These are phyloP conservation scores for Leptographium procerum DNA, from an alignment of 2,329 filamentous ascomycete species.

Conservation along the genomic window DNA sequence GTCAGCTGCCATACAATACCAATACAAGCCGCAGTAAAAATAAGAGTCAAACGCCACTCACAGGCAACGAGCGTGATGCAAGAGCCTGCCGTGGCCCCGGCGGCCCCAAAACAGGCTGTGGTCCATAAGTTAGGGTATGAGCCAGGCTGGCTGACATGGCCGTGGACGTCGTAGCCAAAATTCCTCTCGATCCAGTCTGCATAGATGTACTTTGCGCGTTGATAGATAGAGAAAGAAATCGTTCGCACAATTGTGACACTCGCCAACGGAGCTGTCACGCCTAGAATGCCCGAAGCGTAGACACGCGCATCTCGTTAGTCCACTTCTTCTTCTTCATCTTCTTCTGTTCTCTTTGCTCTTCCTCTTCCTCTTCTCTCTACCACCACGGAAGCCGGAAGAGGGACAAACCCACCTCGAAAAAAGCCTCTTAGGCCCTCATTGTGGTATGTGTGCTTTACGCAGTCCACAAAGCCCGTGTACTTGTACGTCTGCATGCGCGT, in stretches of 20 bases:
- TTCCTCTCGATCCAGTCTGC: slow-evolving; percentile 59
- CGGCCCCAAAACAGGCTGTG: slow-evolving; percentile 63
- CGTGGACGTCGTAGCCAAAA: slow-evolving; percentile 57
- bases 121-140: slow-evolving; percentile 64
- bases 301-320: neutral
- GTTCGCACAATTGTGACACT: slow-evolving; percentile 28
- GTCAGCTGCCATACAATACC: neutral
- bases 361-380: too few relatives aligned
- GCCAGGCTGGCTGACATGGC: slow-evolving; percentile 58
- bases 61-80: slow-evolving; percentile 73
- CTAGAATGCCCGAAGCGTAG: slow-evolving; percentile 23
- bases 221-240: slow-evolving; percentile 46
- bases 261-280: slow-evolving; percentile 68
- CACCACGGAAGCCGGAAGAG: neutral
- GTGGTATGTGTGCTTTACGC: slow-evolving; percentile 63
- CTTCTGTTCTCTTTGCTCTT: too few relatives aligned
- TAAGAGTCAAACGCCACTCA: slow-evolving; percentile 15
- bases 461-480: slow-evolving; percentile 63
- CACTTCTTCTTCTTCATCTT: too few relatives aligned
- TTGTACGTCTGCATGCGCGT: slow-evolving; percentile 83
- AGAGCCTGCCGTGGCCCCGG: slow-evolving; percentile 69
- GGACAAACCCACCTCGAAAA: slow-evolving; percentile 54
- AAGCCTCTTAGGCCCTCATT: slow-evolving; percentile 65
- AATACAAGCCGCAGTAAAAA: too few relatives aligned
- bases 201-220: slow-evolving; percentile 61